Percentiles rank a stretch among this genome's conserved stretches.
Conservation (phyloP, 768 basidiomycete genomes). For the Tricholoma sp. region DNA sequence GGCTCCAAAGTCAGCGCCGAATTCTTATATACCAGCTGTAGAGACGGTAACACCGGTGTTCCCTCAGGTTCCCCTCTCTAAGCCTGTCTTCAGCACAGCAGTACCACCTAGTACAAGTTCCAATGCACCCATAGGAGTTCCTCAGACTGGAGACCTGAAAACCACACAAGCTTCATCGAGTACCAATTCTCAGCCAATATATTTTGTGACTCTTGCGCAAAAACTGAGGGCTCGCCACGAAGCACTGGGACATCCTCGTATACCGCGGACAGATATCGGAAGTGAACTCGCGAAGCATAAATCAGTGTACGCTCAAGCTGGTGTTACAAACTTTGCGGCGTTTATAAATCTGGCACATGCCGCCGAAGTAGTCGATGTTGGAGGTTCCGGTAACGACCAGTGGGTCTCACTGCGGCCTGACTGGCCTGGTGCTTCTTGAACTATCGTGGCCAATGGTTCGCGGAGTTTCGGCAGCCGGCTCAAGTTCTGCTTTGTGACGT, state of each 20-base stretch:
- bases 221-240: not conserved
- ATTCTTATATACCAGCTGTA: not conserved
- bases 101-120: not conserved
- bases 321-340: constrained; percentile 16
- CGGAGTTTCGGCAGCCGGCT: not conserved
- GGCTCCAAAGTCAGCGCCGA: not conserved
- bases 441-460: not conserved
- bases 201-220: constrained; percentile 1
- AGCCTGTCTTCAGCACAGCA: not conserved
- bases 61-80: not conserved
- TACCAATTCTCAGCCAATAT: not conserved
- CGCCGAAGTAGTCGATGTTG: constrained; percentile 16
- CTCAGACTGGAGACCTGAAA: not conserved
- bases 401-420: constrained; percentile 20
- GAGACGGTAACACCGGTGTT: not conserved
- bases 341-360: constrained; percentile 19
- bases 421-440: constrained; percentile 8
- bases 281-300: constrained; percentile 15
- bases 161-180: not conserved
- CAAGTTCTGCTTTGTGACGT: no score
- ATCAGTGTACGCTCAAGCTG: constrained; percentile 15
- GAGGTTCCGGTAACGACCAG: constrained; percentile 13
- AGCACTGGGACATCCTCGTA: not conserved
- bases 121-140: not conserved
- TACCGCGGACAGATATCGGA: constrained; percentile 12